Base-by-base conservation (phyloP, 2,329 filamentous ascomycete species). In the Pseudogymnoascus sp. region DNA sequence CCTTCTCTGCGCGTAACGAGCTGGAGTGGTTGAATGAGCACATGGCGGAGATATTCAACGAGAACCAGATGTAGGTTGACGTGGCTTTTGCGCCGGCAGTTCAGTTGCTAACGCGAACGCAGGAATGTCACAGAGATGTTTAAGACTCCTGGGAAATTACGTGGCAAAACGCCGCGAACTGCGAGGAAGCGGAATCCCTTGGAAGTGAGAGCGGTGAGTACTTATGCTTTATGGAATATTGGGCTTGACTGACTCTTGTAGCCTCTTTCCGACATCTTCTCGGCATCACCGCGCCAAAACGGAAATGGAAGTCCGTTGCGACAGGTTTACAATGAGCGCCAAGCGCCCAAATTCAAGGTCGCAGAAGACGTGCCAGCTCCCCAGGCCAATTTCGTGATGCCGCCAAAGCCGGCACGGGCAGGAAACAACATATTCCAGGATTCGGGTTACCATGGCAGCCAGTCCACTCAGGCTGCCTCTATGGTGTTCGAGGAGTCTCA, bases 11-110 rank as follows among this genome's bases (percentile, higher is more conserved):
- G 66, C 86, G 90, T 64, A 96, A 97, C 76, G 95, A 99, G 75
- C 80, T 97, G 72, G 93, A 97, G 74, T 99, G 95, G 95, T 81
- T 99, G 70, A 97, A 99, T 72, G 95, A 97, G 78, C 95, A 99
- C 75, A 97, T 99, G 93, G 86, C 86, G 60, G 91, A 96, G 67
- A 91, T 99, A 72, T 96, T 97, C 74, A 88, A 87, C 71, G 86
- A 88, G 70, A 89, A 92, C 72, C 86, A 93, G 76, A 85, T 92
- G 95, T 97, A 84, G 72, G 89, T 82, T 68, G 70, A 71, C 50
- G 29, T 67, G 68, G 63, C 62, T 61, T 40, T 65, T 47, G 35
- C n/a, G 53, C 35, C 59, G 64, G 31, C 31, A 64, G 35, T 35
- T 19, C 6, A 60, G 38, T 67, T 71, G 53, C 71, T 61, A 47